phyloP scores from a whole-genome alignment of 2,329 filamentous ascomycete species.

The Diaporthe helianthi region DNA sequence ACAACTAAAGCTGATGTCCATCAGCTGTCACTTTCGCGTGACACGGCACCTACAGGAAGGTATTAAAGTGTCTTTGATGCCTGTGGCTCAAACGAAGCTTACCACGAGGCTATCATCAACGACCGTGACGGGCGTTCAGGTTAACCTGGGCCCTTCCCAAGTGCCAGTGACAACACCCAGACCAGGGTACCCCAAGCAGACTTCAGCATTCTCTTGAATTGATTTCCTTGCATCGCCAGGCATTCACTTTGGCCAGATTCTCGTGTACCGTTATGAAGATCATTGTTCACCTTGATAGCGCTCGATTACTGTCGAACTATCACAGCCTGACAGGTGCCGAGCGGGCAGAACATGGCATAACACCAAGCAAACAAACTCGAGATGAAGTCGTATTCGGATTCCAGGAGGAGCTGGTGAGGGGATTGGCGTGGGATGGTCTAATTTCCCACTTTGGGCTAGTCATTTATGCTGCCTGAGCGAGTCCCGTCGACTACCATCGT shows the following conservation, averaged over 20 bases:
- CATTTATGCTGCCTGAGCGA: constrained; percentile 1
- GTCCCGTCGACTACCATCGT: neutral
- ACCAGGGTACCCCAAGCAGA: neutral
- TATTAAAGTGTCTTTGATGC: neutral
- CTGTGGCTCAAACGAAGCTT: too few relatives aligned
- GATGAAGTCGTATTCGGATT: constrained; percentile 22
- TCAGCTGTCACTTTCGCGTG: neutral
- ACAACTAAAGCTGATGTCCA: too few relatives aligned
- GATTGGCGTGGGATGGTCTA: neutral
- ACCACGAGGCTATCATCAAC: neutral
- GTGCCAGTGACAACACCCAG: neutral
- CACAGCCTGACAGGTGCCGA: neutral
- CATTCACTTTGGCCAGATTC: neutral
- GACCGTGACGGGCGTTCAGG: too few relatives aligned
- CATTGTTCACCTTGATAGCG: neutral
- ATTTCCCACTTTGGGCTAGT: neutral
- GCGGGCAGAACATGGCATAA: neutral
- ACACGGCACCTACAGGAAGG: neutral
- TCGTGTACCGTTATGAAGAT: neutral
- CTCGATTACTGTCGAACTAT: neutral
- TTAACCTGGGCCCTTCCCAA: neutral
- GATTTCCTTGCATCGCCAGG: neutral
- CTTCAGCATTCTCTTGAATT: neutral
- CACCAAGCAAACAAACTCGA: neutral
- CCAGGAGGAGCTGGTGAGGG: neutral